Evolutionary conservation across 306 rosid species (phyloP).

Genomic region (Lathyrus sativus): DNA sequence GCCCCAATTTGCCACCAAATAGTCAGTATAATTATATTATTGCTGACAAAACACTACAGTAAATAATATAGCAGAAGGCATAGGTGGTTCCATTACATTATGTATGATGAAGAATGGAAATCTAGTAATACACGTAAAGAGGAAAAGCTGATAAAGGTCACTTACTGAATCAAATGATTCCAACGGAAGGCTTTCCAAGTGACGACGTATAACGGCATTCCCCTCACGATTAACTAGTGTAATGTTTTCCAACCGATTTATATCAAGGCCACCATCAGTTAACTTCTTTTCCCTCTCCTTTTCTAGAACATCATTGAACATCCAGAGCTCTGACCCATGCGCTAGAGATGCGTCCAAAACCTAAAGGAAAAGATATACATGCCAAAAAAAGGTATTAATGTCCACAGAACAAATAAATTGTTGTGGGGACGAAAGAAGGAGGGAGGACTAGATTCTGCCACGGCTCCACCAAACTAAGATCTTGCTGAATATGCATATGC

Average conservation of each 20-base stretch:
- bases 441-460: neutral
- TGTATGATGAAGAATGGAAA: slow-evolving; percentile 21
- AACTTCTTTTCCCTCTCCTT: slow-evolving; percentile 84
- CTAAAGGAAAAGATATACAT: slow-evolving; percentile 42
- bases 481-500: too few relatives aligned
- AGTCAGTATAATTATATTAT: slow-evolving; percentile 7
- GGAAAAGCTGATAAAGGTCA: slow-evolving; percentile 34
- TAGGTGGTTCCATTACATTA: slow-evolving; percentile 16
- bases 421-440: slow-evolving; percentile 7
- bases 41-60: slow-evolving; percentile 27
- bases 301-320: slow-evolving; percentile 91
- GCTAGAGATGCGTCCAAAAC: slow-evolving; percentile 92
- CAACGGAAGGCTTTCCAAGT: slow-evolving; percentile 90
- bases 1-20: slow-evolving; percentile 31
- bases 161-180: slow-evolving; percentile 91
- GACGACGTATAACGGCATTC: slow-evolving; percentile 90
- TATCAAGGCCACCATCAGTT: slow-evolving; percentile 84
- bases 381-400: slow-evolving; percentile 3
- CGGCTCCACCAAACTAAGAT: too few relatives aligned
- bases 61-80: slow-evolving; percentile 23
- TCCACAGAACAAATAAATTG: slow-evolving; percentile 25
- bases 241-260: slow-evolving; percentile 70
- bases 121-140: neutral
- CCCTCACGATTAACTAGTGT: slow-evolving; percentile 83
- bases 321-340: slow-evolving; percentile 86